Percentiles rank a stretch among this genome's conserved stretches.
These are phyloP conservation scores for Biancaea sappan DNA, from an alignment of 306 rosid species.

Conservation along the genomic window DNA sequence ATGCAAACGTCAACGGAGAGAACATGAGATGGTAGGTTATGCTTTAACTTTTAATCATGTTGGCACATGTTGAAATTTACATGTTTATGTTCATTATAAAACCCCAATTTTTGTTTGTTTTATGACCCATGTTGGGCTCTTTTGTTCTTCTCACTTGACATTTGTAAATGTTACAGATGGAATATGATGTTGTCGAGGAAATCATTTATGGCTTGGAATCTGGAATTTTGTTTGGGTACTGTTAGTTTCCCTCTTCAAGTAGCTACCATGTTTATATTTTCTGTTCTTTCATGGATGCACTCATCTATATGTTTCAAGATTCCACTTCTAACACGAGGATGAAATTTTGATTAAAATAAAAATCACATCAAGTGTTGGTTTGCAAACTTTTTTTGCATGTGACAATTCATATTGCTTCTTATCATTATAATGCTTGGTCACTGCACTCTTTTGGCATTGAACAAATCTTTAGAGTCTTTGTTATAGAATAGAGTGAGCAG, in stretches of 20 bases:
- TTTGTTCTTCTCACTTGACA: conserved; percentile 25
- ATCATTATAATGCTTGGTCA: not conserved
- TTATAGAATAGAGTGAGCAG: not conserved
- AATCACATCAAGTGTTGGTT: not conserved
- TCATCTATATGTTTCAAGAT: conserved; percentile 18
- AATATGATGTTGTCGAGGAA: conserved; percentile 91
- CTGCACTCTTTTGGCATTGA: not conserved
- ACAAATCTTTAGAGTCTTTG: not conserved
- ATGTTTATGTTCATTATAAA: conserved; percentile 19
- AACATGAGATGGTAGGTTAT: conserved; percentile 85
- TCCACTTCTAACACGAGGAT: conserved; percentile 8
- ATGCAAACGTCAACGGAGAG: conserved; percentile 75
- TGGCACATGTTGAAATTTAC: conserved; percentile 25
- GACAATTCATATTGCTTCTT: not conserved
- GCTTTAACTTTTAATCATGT: conserved; percentile 20
- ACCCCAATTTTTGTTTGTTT: conserved; percentile 16
- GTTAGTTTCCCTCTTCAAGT: conserved; percentile 21
- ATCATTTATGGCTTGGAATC: conserved; percentile 95
- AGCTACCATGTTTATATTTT: not conserved
- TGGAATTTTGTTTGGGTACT: conserved; percentile 94
- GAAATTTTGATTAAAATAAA: conserved; percentile 15
- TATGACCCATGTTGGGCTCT: not conserved
- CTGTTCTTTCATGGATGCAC: conserved; percentile 15
- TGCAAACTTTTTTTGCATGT: not conserved
- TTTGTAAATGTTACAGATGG: conserved; percentile 70